A percentile compares a stretch with the other conserved stretches of the same genome.
Conservation (phyloP, 345 rosid genomes). For the Rhodomyrtus tomentosa region DNA sequence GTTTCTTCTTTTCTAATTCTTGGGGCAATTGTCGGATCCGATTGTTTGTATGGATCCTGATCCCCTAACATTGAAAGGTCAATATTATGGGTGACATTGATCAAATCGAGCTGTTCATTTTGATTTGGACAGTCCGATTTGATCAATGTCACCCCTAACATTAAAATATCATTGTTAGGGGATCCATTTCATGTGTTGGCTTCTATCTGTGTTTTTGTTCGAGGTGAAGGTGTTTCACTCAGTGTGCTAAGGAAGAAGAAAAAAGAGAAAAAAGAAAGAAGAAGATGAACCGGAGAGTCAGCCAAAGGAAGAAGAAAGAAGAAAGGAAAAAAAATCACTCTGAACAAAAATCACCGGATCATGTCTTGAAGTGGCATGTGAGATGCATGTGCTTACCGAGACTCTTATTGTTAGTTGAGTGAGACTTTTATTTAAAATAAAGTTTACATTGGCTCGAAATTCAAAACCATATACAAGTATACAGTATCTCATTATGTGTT, state of each 20-base stretch:
- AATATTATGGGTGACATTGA: no score
- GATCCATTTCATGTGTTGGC: no score
- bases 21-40: background rate
- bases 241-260: background rate
- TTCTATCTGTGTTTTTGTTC: background rate
- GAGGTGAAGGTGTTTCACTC: background rate
- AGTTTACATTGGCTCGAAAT: no score
- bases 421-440: accelerated
- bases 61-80: no score
- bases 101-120: no score
- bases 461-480: background rate
- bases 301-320: background rate
- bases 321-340: background rate
- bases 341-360: background rate
- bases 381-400: background rate
- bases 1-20: background rate
- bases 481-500: background rate
- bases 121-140: no score
- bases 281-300: background rate
- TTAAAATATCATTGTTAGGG: no score
- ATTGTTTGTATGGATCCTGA: no score
- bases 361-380: background rate
- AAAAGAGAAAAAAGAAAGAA: background rate
- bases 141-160: no score
- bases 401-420: accelerated